phyloP scores from a whole-genome alignment of 345 rosid species.

The Eucalyptus albens region DNA sequence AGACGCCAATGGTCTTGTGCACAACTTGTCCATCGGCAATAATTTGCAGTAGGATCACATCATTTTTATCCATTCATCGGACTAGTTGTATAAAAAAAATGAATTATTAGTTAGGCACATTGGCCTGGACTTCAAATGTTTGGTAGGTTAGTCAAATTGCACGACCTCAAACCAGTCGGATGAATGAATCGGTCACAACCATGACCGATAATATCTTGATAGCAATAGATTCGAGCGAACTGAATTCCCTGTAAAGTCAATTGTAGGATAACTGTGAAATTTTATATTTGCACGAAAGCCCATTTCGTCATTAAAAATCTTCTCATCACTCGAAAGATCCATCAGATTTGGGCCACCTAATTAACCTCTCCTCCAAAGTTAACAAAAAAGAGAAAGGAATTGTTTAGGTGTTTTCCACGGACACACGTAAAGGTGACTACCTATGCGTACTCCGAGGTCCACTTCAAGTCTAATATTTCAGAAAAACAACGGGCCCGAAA shows the following conservation, averaged over 20 bases:
- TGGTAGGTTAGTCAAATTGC: not conserved
- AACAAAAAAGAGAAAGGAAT: not conserved
- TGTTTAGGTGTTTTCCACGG: not conserved
- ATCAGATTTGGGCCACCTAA: not conserved
- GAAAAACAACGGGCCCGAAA: not conserved
- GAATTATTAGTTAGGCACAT: not conserved
- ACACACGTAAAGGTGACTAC: not conserved
- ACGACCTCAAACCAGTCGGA: not conserved
- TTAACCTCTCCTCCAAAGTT: not conserved
- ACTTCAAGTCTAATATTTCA: not conserved
- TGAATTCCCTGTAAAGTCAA: not conserved
- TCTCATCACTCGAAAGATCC: not conserved
- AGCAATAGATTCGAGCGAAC: not conserved
- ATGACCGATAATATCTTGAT: not conserved
- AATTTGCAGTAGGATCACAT: not conserved
- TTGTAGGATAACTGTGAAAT: not conserved
- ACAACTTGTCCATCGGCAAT: not conserved
- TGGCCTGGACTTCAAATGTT: not conserved
- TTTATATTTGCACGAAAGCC: not conserved
- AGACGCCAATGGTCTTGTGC: not conserved
- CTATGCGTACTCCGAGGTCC: not conserved
- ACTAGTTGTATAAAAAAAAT: not conserved
- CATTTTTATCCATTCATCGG: not conserved
- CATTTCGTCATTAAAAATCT: not conserved
- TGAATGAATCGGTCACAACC: not conserved